phyloP scores from a whole-genome alignment of 2,329 filamentous ascomycete genomes.

The Alternaria sp. region DNA sequence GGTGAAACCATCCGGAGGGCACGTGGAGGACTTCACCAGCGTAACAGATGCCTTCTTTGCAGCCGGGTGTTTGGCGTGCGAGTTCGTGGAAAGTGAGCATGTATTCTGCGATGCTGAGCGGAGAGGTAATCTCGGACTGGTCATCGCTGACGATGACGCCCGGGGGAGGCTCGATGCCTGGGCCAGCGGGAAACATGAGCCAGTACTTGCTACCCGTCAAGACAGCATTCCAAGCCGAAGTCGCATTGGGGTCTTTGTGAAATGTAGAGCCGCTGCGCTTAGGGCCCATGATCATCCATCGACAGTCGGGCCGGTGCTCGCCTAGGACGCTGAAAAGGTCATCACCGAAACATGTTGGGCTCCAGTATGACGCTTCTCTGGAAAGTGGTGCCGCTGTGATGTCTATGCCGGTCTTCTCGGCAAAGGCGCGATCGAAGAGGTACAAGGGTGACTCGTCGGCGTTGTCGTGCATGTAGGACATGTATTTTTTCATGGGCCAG shows the following conservation, averaged over 20 bases:
- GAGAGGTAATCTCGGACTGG: conserved; percentile 90
- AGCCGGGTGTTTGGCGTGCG: conserved; percentile 77
- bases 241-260: conserved; percentile 80
- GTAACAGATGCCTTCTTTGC: conserved; percentile 82
- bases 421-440: conserved; percentile 87
- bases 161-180: conserved; percentile 71
- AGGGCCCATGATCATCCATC: conserved; percentile 93
- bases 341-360: conserved; percentile 82
- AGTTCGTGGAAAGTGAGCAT: conserved; percentile 87
- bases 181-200: conserved; percentile 92
- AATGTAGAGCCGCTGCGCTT: conserved; percentile 90
- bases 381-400: conserved; percentile 54
- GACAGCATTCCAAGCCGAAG: conserved; percentile 93
- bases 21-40: conserved; percentile 91
- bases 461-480: conserved; percentile 80
- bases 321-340: conserved; percentile 86
- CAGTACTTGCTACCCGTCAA: conserved; percentile 92
- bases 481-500: conserved; percentile 84
- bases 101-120: conserved; percentile 97
- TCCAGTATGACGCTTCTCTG: conserved; percentile 71
- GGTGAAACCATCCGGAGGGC: conserved; percentile 94
- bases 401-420: conserved; percentile 78
- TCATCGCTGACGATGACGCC: conserved; percentile 91
- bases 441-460: conserved; percentile 90
- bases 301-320: conserved; percentile 79